A percentile compares a stretch with the other conserved stretches of the same genome.
Conservation (phyloP, 1,284 basidiomycete species). For the Moniliella sp. region DNA sequence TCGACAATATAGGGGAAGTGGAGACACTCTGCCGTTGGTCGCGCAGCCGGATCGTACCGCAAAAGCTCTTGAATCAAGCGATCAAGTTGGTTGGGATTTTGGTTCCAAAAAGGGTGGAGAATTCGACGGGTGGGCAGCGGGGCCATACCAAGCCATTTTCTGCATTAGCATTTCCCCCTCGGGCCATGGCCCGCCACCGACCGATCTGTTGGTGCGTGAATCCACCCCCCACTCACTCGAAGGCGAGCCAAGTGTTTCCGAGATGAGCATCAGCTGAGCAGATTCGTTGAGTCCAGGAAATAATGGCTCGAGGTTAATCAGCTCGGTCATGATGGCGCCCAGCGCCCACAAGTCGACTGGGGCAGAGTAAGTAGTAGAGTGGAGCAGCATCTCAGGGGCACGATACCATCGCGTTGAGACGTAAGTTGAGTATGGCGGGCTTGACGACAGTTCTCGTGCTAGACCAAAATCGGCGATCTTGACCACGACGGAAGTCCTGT, state of each 20-base stretch:
- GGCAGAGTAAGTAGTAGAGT: slow-evolving; percentile 74
- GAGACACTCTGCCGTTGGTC: slow-evolving; percentile 65
- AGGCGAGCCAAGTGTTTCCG: slow-evolving; percentile 79
- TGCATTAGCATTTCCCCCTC: slow-evolving; percentile 66
- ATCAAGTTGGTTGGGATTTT: slow-evolving; percentile 58
- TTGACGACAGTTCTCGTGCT: slow-evolving; percentile 65
- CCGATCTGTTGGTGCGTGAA: slow-evolving; percentile 43
- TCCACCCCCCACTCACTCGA: slow-evolving; percentile 60
- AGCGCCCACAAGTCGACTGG: slow-evolving; percentile 99
- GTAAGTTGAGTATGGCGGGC: slow-evolving; percentile 91
- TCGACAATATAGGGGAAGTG: slow-evolving; percentile 65
- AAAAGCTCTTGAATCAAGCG: slow-evolving; percentile 79
- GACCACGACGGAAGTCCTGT: slow-evolving; percentile 86
- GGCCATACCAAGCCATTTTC: slow-evolving; percentile 52
- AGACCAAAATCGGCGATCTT: slow-evolving; percentile 97
- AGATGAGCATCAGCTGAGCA: slow-evolving; percentile 76
- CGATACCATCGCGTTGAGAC: slow-evolving; percentile 98
- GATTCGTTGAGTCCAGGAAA: slow-evolving; percentile 92
- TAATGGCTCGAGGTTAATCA: slow-evolving; percentile 77
- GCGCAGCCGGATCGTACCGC: slow-evolving; percentile 66
- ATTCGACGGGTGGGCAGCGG: slow-evolving; percentile 54
- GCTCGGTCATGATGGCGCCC: slow-evolving; percentile 88
- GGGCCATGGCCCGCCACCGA: slow-evolving; percentile 73
- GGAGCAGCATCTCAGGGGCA: slow-evolving; percentile 80
- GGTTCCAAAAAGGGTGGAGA: slow-evolving; percentile 57